phyloP scores from a whole-genome alignment of 805 yeast genomes.

The Ogataea henricii region DNA sequence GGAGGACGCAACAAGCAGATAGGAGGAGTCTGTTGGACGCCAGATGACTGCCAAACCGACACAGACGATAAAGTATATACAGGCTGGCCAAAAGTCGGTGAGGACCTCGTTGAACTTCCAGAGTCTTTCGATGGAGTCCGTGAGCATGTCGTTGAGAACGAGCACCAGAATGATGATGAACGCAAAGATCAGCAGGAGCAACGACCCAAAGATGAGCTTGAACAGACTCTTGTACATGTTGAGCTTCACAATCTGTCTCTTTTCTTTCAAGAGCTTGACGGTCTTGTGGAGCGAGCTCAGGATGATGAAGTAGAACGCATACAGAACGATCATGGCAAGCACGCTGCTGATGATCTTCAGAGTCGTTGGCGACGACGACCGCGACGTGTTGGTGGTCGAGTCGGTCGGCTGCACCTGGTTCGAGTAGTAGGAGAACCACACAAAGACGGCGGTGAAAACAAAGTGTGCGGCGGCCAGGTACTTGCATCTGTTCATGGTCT shows the following conservation, averaged over 20 bases:
- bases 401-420: slow-evolving; percentile 36
- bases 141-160: slow-evolving; percentile 69
- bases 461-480: slow-evolving; percentile 60
- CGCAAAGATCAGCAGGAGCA: slow-evolving; percentile 70
- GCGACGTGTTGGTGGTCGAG: slow-evolving; percentile 35
- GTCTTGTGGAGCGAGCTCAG: slow-evolving; percentile 75
- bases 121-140: slow-evolving; percentile 77
- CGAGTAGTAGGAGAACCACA: slow-evolving; percentile 45
- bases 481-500: slow-evolving; percentile 70
- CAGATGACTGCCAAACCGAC: slow-evolving; percentile 84
- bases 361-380: slow-evolving; percentile 54
- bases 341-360: slow-evolving; percentile 58
- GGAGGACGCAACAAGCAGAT: slow-evolving; percentile 90
- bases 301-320: slow-evolving; percentile 73
- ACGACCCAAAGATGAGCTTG: slow-evolving; percentile 70
- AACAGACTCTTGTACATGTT: slow-evolving; percentile 81
- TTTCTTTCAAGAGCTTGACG: slow-evolving; percentile 69
- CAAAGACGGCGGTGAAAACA: slow-evolving; percentile 52
- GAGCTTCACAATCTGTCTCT: slow-evolving; percentile 89
- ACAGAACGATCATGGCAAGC: slow-evolving; percentile 71
- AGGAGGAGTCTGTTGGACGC: slow-evolving; percentile 97
- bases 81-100: slow-evolving; percentile 93
- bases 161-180: slow-evolving; percentile 69
- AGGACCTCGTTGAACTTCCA: slow-evolving; percentile 92
- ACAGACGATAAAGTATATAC: slow-evolving; percentile 82